Evolutionary conservation across 805 yeast genomes (phyloP).

Genomic region (Myxozyma nipponensis): DNA sequence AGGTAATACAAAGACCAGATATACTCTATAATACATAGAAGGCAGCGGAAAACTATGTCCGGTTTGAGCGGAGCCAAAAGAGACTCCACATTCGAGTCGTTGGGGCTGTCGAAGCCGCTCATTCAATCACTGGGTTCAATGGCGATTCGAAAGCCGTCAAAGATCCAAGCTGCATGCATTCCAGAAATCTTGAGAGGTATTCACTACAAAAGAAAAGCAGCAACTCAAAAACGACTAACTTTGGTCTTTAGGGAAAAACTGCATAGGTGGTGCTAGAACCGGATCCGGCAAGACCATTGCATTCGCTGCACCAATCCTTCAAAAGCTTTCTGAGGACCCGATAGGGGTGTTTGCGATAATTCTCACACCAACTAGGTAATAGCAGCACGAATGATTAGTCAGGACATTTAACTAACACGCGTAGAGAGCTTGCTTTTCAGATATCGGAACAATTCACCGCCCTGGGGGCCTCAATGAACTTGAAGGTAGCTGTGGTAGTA

Average conservation of each 20-base stretch:
- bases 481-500: constrained; percentile 75
- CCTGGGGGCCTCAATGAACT: constrained; percentile 82
- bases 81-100: constrained; percentile 47
- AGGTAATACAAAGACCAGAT: too few relatives aligned
- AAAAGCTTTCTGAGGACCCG: constrained; percentile 94
- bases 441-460: constrained; percentile 97
- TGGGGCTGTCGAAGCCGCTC: constrained; percentile 87
- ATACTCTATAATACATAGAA: too few relatives aligned
- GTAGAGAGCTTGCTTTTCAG: constrained; percentile 87
- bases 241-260: constrained; percentile 54
- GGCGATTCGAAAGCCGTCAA: constrained; percentile 79
- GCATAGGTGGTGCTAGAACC: constrained; percentile 97
- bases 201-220: too few relatives aligned
- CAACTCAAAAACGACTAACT: too few relatives aligned
- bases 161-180: constrained; percentile 82
- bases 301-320: constrained; percentile 94
- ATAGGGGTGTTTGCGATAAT: constrained; percentile 85
- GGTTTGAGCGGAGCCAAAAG: too few relatives aligned
- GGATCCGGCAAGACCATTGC: constrained; percentile 98
- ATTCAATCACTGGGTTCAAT: constrained; percentile 73
- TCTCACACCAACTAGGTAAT: constrained; percentile 61
- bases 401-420: neutral
- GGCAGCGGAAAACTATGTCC: too few relatives aligned
- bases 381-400: too few relatives aligned
- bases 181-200: constrained; percentile 70